Evolutionary conservation across 768 basidiomycete species (phyloP).

Genomic region (Agrocybe praecox): DNA sequence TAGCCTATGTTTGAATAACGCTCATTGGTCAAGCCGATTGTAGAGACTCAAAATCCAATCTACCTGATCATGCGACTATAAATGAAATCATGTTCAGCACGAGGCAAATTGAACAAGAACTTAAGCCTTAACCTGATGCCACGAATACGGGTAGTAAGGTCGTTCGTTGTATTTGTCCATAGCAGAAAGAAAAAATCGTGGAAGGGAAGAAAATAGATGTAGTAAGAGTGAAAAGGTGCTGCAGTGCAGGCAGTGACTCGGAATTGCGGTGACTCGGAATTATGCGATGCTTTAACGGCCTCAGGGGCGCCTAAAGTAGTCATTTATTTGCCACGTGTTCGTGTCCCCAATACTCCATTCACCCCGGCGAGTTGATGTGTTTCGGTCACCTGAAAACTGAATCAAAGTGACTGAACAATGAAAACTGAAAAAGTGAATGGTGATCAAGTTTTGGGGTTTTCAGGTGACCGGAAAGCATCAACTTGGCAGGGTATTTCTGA

Average conservation of each 20-base stretch:
- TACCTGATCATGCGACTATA: constrained; percentile 88
- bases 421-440: too few relatives aligned
- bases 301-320: constrained; percentile 26
- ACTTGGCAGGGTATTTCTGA: too few relatives aligned
- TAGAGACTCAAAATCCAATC: constrained; percentile 12
- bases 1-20: constrained; percentile 54
- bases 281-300: constrained; percentile 17
- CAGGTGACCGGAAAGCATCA: too few relatives aligned
- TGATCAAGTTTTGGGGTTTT: too few relatives aligned
- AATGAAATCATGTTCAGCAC: constrained; percentile 16
- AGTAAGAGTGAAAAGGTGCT: constrained; percentile 8
- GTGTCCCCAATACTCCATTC: constrained; percentile 4
- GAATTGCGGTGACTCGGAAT: constrained; percentile 25
- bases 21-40: constrained; percentile 10
- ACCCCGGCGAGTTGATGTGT: too few relatives aligned
- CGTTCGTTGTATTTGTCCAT: constrained; percentile 45
- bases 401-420: too few relatives aligned
- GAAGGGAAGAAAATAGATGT: constrained; percentile 12
- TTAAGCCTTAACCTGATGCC: constrained; percentile 73
- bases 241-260: constrained; percentile 17
- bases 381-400: too few relatives aligned
- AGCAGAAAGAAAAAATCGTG: background rate
- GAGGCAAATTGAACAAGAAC: constrained; percentile 12
- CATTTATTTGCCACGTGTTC: constrained; percentile 23
- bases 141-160: constrained; percentile 64